Evolutionary conservation across 257 asterid species (phyloP), one percentile per base, ranked within the genome.

Genomic region (Buddleja alternifolia): DNA sequence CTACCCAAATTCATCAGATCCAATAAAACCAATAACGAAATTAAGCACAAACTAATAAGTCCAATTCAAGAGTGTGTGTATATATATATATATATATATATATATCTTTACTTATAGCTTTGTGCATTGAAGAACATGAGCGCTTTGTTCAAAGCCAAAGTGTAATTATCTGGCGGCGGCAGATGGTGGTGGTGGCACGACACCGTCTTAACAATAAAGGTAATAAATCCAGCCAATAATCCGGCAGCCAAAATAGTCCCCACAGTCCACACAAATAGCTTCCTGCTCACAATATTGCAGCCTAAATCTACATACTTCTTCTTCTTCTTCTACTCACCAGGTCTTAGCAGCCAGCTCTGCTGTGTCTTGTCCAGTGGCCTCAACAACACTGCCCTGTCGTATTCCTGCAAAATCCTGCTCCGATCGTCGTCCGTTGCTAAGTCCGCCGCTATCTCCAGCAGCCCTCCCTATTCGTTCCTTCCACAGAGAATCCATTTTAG

Each of bases 251-350:
- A 19, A 67, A 93, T 61, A 10, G 90, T 70, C 4, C 96, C 96
- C 12, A 93, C 91, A 8, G 86, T 88, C 99, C 97, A 93, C 21
- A 86, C n/a, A 37, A 93, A 93, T 57, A 93, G 72, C 88, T 93
- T 93, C 73, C 95, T 67, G 80, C 99, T 89, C 9, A 93, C 96
- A 47, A 93, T 84, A 63, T 90, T 77, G 86, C 96, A 93, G 4
- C 99, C 99, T 52, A 93, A 93, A 89, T 93, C 99, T 62, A 93
- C 99, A 58, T 93, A 93, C 80, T 82, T 87, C 84, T 93, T 93
- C 95, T 93, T 93, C 93, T n/a, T n/a, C n/a, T 93, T 93, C 86
- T 87, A 94, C 75, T 93, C 99, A 10, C 95, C 93, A 0, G 95
- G 97, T 0, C 99, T 96, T 50, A 90, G 82, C 63, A 93, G 78